Conservation (phyloP, 495 filamentous ascomycete species). For the Astrothelium subdiscretum region DNA sequence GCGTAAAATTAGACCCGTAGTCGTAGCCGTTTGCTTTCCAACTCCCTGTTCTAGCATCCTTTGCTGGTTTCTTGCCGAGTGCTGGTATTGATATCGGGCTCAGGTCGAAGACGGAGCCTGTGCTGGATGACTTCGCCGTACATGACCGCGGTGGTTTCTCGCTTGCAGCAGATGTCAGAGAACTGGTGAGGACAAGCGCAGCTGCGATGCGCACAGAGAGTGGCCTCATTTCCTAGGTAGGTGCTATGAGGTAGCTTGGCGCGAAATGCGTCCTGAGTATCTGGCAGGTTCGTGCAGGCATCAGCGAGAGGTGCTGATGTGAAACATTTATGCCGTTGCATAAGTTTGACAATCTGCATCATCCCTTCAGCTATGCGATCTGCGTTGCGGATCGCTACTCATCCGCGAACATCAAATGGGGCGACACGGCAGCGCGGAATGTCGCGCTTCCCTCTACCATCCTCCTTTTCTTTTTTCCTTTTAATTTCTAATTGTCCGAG, state of each 20-base stretch:
- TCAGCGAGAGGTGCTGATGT: neutral
- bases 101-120: slow-evolving; percentile 82
- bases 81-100: slow-evolving; percentile 56
- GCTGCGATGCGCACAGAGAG: neutral
- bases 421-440: neutral
- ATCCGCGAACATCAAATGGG: neutral
- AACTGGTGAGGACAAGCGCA: neutral
- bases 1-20: slow-evolving; percentile 79
- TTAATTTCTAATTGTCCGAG: no score
- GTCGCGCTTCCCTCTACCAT: neutral
- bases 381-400: neutral
- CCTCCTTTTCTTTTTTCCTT: no score
- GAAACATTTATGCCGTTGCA: neutral
- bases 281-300: neutral
- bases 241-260: neutral
- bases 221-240: neutral
- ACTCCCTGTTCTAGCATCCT: slow-evolving; percentile 54
- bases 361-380: neutral
- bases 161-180: neutral
- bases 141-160: slow-evolving; percentile 44
- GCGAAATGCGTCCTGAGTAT: neutral
- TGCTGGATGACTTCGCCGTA: slow-evolving; percentile 61
- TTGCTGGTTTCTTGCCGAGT: slow-evolving; percentile 45
- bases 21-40: slow-evolving; percentile 79
- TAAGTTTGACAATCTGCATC: neutral